Evolutionary conservation across 331 rosid species (phyloP), one percentile per base, ranked within the genome.

Genomic region (Pyracantha coccinea): DNA sequence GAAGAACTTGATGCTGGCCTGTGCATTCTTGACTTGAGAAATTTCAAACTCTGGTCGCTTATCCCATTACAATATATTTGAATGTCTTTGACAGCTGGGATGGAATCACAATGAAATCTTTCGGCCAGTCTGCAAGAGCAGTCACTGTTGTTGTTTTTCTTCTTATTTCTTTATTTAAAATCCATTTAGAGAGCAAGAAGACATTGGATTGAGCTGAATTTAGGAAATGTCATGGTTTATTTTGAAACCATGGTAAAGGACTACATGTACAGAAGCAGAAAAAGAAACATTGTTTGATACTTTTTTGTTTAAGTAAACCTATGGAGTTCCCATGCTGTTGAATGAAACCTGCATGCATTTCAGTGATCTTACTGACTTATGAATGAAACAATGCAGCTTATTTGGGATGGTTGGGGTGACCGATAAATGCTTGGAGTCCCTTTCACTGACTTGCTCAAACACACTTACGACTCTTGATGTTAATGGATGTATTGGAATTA

Each of bases 371-470:
- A 53, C 76, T 77, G 77, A 81, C 52, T 60, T 57, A 71, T 69
- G 80, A 31, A 68, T 58, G 35, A 25, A 10, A 62, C 44, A 35
- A 24, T 90, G 90, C 88, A 92, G 97, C 87, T 86, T 92, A 75
- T 92, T 87, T 32, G 97, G 97, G 73, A 90, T 92, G 78, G 81
- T 78, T 67, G 96, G 97, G 16, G 92, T 88, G 78, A 92, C 94
- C 3, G 94, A 90, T 69, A 83, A 82, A 78, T 85, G 92, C 83
- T 78, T 92, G 62, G 94, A 85, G 81, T 85, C 83, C 75, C 94
- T 92, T 75, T 88, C 97, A 50, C 71, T 78, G 72, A 76, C 90
- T n/a, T 83, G 90, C 79, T 87, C 92, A 25, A 29, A 80, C 73
- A 87, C 82, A 68, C 78, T 90, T 69, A 84, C 90, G 1, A 92